These are phyloP conservation scores for Aspergillus luchuensis DNA, from an alignment of 2,329 filamentous ascomycete species.

Conservation along the genomic window DNA sequence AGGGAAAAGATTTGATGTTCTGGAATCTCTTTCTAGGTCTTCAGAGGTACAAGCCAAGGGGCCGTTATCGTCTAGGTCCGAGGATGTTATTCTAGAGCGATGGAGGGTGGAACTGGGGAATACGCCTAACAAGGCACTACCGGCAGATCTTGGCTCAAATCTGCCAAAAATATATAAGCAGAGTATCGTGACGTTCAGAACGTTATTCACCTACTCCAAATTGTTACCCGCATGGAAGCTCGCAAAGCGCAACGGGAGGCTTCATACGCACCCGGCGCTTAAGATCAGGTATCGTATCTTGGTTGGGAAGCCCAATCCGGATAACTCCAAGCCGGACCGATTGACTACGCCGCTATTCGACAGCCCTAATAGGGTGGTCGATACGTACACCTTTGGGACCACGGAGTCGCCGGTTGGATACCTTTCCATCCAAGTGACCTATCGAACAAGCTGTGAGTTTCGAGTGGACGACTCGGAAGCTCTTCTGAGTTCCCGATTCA, in stretches of 20 bases:
- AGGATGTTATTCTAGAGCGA: slow-evolving; percentile 82
- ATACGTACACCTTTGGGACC: slow-evolving; percentile 77
- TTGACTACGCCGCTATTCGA: slow-evolving; percentile 71
- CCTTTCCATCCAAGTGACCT: slow-evolving; percentile 77
- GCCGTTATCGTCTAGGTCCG: slow-evolving; percentile 53
- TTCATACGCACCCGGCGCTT: slow-evolving; percentile 63
- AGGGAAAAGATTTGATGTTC: slow-evolving; percentile 90
- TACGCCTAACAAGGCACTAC: slow-evolving; percentile 53
- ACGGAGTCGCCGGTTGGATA: slow-evolving; percentile 85
- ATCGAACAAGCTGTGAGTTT: slow-evolving; percentile 87
- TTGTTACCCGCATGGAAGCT: slow-evolving; percentile 87
- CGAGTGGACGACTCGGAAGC: slow-evolving; percentile 89
- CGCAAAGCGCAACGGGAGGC: slow-evolving; percentile 71
- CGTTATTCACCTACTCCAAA: slow-evolving; percentile 78
- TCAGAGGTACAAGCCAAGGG: slow-evolving; percentile 45
- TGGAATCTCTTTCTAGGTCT: slow-evolving; percentile 74
- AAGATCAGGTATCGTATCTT: slow-evolving; percentile 79
- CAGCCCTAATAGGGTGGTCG: slow-evolving; percentile 63
- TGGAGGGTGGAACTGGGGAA: slow-evolving; percentile 85
- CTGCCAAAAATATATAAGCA: slow-evolving; percentile 96
- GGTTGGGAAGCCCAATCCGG: slow-evolving; percentile 56
- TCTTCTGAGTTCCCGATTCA: slow-evolving; percentile 86
- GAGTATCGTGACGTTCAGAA: slow-evolving; percentile 90
- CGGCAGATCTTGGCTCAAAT: slow-evolving; percentile 57
- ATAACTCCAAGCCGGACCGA: slow-evolving; percentile 63